Evolutionary conservation across 2,329 filamentous ascomycete genomes (phyloP).

Genomic region (Aspergillus pseudoterreus): DNA sequence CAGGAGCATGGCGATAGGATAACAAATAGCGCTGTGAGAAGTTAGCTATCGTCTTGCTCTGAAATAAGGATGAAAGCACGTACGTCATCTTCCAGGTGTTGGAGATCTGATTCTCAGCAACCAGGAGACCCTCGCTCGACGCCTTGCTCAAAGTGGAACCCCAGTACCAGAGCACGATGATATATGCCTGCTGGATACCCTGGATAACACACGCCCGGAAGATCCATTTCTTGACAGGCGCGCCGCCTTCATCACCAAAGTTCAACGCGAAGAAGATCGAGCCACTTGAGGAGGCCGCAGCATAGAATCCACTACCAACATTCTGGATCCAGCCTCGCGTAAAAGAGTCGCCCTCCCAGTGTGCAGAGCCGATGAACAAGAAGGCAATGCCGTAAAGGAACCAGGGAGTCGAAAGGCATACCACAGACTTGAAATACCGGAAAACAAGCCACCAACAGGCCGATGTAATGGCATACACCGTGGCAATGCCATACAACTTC

Average conservation of each 20-base stretch:
- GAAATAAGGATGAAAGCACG: constrained; percentile 11
- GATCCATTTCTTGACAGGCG: constrained; percentile 62
- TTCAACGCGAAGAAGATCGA: constrained; percentile 65
- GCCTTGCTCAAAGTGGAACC: constrained; percentile 52
- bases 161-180: constrained; percentile 65
- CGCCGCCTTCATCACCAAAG: constrained; percentile 62
- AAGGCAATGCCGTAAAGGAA: constrained; percentile 62
- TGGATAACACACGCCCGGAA: constrained; percentile 64
- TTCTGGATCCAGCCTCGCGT: constrained; percentile 56
- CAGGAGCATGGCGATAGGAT: constrained; percentile 56
- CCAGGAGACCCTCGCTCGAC: constrained; percentile 39
- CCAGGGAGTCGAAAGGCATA: constrained; percentile 59
- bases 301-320: constrained; percentile 59
- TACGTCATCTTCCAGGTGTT: constrained; percentile 46
- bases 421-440: constrained; percentile 55
- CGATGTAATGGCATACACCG: constrained; percentile 57
- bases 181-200: constrained; percentile 64
- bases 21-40: constrained; percentile 46
- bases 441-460: constrained; percentile 62
- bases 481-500: constrained; percentile 59
- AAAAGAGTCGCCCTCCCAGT: constrained; percentile 43
- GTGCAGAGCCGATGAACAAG: constrained; percentile 58
- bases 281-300: constrained; percentile 59
- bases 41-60: constrained; percentile 14
- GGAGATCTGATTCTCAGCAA: constrained; percentile 33